Evolutionary conservation across 148 eudicot genomes (phyloP).

Genomic region (Tetragonia tetragonoides): DNA sequence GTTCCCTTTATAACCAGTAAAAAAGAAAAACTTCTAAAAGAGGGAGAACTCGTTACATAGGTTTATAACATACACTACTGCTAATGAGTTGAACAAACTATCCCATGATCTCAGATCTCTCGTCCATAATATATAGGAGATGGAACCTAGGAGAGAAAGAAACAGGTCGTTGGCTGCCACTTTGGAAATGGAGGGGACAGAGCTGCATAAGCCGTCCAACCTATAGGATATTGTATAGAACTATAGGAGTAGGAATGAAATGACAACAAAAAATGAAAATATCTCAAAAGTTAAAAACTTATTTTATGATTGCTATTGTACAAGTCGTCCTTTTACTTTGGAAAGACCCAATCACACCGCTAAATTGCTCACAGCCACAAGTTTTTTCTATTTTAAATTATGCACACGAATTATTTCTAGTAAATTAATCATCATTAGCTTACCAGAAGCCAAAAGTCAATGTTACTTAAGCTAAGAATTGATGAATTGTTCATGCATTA

Average conservation of each 20-base stretch:
- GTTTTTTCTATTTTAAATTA: not conserved
- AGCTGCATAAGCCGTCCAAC: not conserved
- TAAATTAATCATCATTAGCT: not conserved
- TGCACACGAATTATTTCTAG: not conserved
- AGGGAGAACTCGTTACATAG: no score
- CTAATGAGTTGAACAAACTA: no score
- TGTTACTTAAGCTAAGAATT: no score
- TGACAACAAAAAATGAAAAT: not conserved
- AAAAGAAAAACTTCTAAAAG: no score
- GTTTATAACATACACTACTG: no score
- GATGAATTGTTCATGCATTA: no score
- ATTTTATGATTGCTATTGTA: no score
- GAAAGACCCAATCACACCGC: not conserved
- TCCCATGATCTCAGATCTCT: no score
- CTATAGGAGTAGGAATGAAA: not conserved
- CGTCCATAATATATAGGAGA: no score
- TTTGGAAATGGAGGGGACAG: not conserved
- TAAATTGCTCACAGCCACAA: not conserved
- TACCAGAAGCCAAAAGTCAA: not conserved
- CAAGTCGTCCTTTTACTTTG: not conserved
- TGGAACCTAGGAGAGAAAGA: no score
- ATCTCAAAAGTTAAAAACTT: not conserved
- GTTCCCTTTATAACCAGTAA: no score
- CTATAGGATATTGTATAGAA: slow-evolving; percentile 1
- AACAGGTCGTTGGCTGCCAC: no score